Conservation (phyloP, 768 basidiomycete genomes). For the Mycena epipterygia region DNA sequence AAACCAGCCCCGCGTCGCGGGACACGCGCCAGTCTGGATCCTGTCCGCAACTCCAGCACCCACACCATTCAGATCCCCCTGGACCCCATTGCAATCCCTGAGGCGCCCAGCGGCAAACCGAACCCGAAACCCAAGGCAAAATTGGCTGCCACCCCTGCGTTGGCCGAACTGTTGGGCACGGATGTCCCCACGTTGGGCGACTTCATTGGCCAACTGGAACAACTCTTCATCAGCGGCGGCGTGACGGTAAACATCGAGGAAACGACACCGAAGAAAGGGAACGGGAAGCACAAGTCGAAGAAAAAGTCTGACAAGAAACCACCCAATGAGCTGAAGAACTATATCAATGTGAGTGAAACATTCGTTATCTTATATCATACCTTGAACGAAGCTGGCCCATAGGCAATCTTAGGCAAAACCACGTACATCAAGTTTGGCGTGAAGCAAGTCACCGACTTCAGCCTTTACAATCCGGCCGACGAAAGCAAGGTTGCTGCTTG, state of each 20-base stretch:
- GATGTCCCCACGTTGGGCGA: slow-evolving; percentile 14
- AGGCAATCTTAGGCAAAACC: not conserved
- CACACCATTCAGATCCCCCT: slow-evolving; percentile 25
- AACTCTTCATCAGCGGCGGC: slow-evolving; percentile 1
- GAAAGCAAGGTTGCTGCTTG: slow-evolving; percentile 1
- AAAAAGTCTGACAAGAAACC: not conserved
- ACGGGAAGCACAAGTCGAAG: not conserved
- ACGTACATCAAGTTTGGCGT: slow-evolving; percentile 18
- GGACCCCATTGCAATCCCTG: slow-evolving; percentile 10
- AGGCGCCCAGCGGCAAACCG: not conserved
- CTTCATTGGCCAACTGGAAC: slow-evolving; percentile 13
- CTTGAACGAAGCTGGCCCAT: not conserved
- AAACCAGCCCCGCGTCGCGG: slow-evolving; percentile 20
- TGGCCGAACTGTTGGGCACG: slow-evolving; percentile 20
- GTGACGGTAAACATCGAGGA: slow-evolving; percentile 12
- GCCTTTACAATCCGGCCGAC: slow-evolving; percentile 17
- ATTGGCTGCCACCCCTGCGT: slow-evolving; percentile 3
- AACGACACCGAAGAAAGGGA: slow-evolving; percentile 9
- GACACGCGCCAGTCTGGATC: slow-evolving; percentile 23
- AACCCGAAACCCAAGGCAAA: slow-evolving; percentile 7
- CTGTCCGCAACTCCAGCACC: slow-evolving; percentile 13
- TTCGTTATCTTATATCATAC: not conserved
- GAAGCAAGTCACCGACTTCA: slow-evolving; percentile 24
- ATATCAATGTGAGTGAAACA: slow-evolving; percentile 11
- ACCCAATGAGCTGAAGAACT: slow-evolving; percentile 1